Evolutionary conservation across 192 early-diverging fungal genomes (phyloP), one percentile per base, ranked within the genome.

Genomic region (Linnemannia elongata): DNA sequence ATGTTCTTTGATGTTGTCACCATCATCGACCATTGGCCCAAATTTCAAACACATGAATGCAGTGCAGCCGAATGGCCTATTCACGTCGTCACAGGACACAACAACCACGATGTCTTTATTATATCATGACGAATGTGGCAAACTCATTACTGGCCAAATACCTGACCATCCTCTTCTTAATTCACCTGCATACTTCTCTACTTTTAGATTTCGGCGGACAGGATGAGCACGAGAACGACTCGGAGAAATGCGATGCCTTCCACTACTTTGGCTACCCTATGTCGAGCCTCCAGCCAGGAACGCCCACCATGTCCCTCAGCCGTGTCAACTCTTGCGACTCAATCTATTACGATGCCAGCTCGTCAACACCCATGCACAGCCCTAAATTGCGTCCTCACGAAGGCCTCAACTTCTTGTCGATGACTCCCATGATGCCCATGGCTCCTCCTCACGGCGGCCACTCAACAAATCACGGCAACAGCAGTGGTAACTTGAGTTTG

Each of bases 271-370:
- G 85, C n/a, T 81, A 87, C 39, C 79, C 85, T 7, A 75, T 69
- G 41, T 68, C 78, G 52, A 75, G 76, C 68, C 63, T 81, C 1
- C 85, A 81, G 42, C 66, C 76, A 36, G 80, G 80, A 44, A 87
- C 85, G 30, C 85, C 85, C 3, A 77, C 85, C 20, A 74, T 76
- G 5, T 69, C 77, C 1, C 79, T 87, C 66, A 87, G 85, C 72
- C 75, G 85, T 18, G 85, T 87, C 72, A 87, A 87, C 39, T 87
- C 85, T 36, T 87, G 85, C 68, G 85, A 87, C 76, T 87, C 85
- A 1, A 87, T 87, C 35, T 87, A 87, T 27, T 87, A 75, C 52
- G 85, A 87, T 27, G 85, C 85, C 49, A 87, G 52, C 36, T 80
- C 71, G 30, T 54, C 79, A 13, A 81, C 85, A 30, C 85, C 85